Evolutionary conservation across 352 stramenopile species (phyloP).

Genomic region (Globisporangium polare): DNA sequence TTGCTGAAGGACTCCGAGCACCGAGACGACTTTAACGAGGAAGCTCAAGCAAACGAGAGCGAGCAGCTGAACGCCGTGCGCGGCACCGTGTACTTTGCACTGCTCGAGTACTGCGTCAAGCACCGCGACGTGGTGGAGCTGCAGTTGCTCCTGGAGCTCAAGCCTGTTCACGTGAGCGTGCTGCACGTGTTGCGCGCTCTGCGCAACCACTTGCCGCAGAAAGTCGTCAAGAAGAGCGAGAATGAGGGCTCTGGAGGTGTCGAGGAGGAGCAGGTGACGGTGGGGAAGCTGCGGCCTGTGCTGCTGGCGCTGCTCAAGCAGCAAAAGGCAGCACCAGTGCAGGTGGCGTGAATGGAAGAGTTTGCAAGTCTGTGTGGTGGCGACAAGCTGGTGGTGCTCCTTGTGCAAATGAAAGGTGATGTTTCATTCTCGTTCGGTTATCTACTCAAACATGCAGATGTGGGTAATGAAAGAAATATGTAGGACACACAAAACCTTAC

Average conservation of each 20-base stretch:
- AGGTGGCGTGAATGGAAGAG: neutral
- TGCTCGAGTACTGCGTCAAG: constrained; percentile 62
- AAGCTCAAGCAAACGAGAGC: constrained; percentile 13
- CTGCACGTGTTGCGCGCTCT: constrained; percentile 59
- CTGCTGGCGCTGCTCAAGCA: constrained; percentile 40
- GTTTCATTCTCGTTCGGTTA: neutral
- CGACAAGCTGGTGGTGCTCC: neutral
- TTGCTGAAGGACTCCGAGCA: constrained; percentile 1
- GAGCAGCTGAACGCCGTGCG: constrained; percentile 7
- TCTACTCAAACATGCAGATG: neutral
- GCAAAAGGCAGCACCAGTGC: constrained; percentile 9
- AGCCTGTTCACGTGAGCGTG: constrained; percentile 50
- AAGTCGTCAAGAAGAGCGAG: neutral
- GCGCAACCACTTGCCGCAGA: constrained; percentile 25
- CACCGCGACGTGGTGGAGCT: constrained; percentile 42
- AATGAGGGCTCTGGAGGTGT: neutral
- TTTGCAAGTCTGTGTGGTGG: neutral
- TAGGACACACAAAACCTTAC: neutral
- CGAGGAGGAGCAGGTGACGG: constrained; percentile 25
- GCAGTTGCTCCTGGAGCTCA: constrained; percentile 40
- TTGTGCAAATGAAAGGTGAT: neutral
- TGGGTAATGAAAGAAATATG: constrained; percentile 3
- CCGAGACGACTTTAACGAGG: neutral
- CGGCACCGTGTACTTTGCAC: constrained; percentile 55
- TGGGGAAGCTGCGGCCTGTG: constrained; percentile 43